Percentiles rank a stretch among this genome's conserved stretches.
These are phyloP conservation scores for Asterophora parasitica DNA, from an alignment of 768 basidiomycete genomes.

Conservation along the genomic window DNA sequence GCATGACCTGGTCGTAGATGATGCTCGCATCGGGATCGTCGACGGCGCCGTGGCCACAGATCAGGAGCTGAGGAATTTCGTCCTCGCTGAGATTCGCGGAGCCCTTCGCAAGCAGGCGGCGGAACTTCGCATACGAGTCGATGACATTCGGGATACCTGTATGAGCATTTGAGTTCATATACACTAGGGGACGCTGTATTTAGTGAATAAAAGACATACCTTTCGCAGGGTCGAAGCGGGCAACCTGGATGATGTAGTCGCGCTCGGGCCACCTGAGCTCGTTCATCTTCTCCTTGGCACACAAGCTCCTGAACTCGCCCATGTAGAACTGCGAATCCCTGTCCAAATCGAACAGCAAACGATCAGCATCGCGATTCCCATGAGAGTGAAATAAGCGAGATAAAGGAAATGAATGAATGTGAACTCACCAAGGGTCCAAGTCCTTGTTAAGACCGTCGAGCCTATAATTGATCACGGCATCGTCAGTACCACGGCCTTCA, in stretches of 20 bases:
- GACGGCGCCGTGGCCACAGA: conserved; percentile 90
- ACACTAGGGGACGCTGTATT: neutral
- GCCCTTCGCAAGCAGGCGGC: conserved; percentile 51
- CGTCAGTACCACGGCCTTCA: conserved; percentile 3
- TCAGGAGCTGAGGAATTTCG: conserved; percentile 67
- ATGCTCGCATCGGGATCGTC: conserved; percentile 94
- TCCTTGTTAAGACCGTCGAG: conserved; percentile 96
- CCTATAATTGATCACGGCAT: conserved; percentile 30
- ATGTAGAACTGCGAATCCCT: conserved; percentile 85
- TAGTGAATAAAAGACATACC: conserved; percentile 21
- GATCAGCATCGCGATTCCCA: neutral
- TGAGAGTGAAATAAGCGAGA: neutral
- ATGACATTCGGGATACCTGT: conserved; percentile 82
- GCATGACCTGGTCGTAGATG: conserved; percentile 78
- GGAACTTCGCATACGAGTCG: conserved; percentile 84
- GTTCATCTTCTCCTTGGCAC: conserved; percentile 74
- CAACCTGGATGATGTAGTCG: conserved; percentile 86
- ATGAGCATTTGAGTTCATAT: neutral
- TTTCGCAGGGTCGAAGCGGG: conserved; percentile 87
- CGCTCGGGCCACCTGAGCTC: conserved; percentile 76
- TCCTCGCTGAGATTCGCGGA: conserved; percentile 38
- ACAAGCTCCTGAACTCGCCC: conserved; percentile 79
- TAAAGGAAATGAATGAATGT: neutral
- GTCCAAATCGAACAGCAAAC: neutral
- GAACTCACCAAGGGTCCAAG: conserved; percentile 50